phyloP scores from a whole-genome alignment of 345 rosid genomes.

The Salix caprea region DNA sequence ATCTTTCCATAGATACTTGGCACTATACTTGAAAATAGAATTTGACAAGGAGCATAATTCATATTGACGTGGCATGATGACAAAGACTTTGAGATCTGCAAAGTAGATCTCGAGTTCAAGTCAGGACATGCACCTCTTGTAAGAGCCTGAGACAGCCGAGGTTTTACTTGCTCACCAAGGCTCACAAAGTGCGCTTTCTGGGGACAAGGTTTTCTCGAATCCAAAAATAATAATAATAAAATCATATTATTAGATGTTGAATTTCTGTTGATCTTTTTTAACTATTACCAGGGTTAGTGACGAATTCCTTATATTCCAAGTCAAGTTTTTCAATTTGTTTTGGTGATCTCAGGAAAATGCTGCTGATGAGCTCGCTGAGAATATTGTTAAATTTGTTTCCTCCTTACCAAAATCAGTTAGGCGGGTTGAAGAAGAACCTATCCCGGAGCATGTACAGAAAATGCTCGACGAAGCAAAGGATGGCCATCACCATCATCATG shows the following conservation, averaged over 20 bases:
- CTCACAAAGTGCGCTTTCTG: no score
- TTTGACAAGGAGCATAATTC: background rate
- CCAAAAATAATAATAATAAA: no score
- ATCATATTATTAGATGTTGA: background rate
- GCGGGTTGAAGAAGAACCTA: constrained; percentile 47
- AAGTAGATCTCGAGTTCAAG: no score
- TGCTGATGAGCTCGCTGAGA: constrained; percentile 58
- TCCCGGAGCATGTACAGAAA: constrained; percentile 46
- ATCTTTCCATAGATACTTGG: no score
- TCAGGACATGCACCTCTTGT: no score
- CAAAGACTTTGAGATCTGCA: no score
- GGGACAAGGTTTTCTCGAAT: no score
- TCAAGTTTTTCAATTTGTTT: background rate
- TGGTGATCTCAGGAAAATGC: constrained; percentile 49
- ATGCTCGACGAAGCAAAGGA: constrained; percentile 52
- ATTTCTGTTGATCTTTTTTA: background rate
- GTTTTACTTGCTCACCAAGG: rapidly evolving
- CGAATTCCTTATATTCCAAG: background rate
- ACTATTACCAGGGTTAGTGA: background rate
- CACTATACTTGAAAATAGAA: background rate
- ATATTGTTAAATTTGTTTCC: constrained; percentile 49
- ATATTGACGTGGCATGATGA: background rate
- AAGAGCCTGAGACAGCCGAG: rapidly evolving
- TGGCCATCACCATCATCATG: constrained; percentile 18
- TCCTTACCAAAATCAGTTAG: constrained; percentile 55